Evolutionary conservation across 1,284 basidiomycete species (phyloP), one percentile per base, ranked within the genome.

Genomic region (Pseudozyma hubeiensis): DNA sequence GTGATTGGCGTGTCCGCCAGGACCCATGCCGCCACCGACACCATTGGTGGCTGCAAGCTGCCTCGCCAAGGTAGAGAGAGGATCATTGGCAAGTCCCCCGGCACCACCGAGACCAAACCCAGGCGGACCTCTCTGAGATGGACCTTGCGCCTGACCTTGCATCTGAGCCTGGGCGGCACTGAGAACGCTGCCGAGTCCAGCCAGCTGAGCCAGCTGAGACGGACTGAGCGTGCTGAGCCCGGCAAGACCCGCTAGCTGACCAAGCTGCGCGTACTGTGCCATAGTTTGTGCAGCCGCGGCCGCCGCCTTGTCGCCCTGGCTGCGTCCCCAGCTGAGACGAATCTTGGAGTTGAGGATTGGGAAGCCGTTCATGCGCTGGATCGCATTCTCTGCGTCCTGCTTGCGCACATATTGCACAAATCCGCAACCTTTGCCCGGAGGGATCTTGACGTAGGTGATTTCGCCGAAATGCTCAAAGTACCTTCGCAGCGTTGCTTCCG

Each of bases 351-450:
- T 93, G 47, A 93, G 92, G 75, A 97, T 91, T 7, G 92, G 93
- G 84, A 94, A 97, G 24, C 93, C 93, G 86, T 97, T 94, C 93
- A 97, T 94, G 85, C 92, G 92, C 85, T 94, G 92, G 75, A 97
- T 97, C 3, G 94, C 94, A 30, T 89, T 88, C 83, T 96, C 93
- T 7, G 94, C 94, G 85, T 97, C 94, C 11, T 89, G 89, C 85
- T 97, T 95, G 72, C 90, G 88, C 30, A 95, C 92, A 80, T 93
- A 97, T 85, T 96, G 94, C 31, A 97, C 94, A 78, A 97, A 97
- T 0, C 94, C 94, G 80, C 94, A 97, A 67, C 94, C 93, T 82
- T 97, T 97, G 51, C 93, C 93, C 30, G 93, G 91, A 3, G 94
- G 94, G 7, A 97, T 94, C 86, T 97, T 97, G 82, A 96, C 93